Evolutionary conservation across 169 alveolate genomes (phyloP).

Genomic region (Eimeria praecox): DNA sequence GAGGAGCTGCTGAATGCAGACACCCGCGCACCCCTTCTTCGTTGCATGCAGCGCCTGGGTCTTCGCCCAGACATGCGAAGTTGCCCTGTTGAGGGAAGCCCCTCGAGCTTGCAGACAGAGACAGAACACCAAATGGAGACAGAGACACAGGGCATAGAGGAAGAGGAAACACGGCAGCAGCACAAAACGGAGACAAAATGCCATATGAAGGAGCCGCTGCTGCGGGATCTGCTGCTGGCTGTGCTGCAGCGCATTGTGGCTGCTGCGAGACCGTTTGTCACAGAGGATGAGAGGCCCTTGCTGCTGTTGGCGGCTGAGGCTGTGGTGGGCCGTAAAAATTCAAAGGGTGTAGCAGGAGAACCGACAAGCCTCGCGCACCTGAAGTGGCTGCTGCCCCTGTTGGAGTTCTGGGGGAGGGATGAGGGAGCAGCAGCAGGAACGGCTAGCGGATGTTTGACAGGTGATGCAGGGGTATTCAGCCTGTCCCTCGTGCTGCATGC

Average conservation of each 20-base stretch:
- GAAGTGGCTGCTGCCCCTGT: constrained; percentile 50
- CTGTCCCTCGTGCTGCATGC: constrained; percentile 27
- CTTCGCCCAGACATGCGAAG: background rate
- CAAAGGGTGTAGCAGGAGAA: background rate
- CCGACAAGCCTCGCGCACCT: background rate
- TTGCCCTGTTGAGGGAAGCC: background rate
- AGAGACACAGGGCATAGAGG: background rate
- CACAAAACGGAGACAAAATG: background rate
- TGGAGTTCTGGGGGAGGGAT: constrained; percentile 30
- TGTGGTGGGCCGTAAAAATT: background rate
- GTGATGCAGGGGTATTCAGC: background rate
- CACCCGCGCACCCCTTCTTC: background rate
- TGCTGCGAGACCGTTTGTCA: constrained; percentile 37
- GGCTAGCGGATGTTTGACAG: background rate
- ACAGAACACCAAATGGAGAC: background rate
- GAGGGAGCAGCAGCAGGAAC: background rate
- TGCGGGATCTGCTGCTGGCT: background rate
- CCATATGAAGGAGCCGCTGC: background rate
- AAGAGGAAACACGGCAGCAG: background rate
- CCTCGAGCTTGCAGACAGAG: background rate
- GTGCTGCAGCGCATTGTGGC: background rate
- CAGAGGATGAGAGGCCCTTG: constrained; percentile 17
- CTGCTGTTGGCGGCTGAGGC: constrained; percentile 56
- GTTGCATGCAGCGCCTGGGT: constrained; percentile 24
- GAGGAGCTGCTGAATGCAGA: background rate